phyloP scores from a whole-genome alignment of 2,329 filamentous ascomycete species.

The Botrytis hyacinthi region DNA sequence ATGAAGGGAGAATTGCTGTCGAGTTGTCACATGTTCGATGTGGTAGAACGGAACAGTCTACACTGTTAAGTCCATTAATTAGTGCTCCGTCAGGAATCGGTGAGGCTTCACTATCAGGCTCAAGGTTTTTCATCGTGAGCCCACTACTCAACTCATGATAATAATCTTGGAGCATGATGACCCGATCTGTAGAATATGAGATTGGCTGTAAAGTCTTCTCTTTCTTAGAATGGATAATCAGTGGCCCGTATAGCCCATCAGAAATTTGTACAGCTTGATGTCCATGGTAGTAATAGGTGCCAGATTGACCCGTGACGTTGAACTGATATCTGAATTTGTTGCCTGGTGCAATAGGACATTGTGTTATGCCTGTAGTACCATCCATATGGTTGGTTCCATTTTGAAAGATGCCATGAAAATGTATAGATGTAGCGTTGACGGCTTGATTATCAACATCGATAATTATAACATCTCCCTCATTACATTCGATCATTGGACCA shows the following conservation, averaged over 20 bases:
- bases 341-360: constrained; percentile 64
- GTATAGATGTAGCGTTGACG: constrained; percentile 61
- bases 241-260: constrained; percentile 65
- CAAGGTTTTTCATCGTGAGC: constrained; percentile 42
- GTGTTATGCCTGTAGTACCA: constrained; percentile 59
- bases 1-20: constrained; percentile 41
- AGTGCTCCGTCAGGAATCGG: constrained; percentile 48
- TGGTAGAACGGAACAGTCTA: constrained; percentile 42
- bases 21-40: constrained; percentile 47
- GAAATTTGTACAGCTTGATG: constrained; percentile 64
- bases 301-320: constrained; percentile 52
- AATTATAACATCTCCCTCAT: constrained; percentile 69
- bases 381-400: constrained; percentile 76
- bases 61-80: constrained; percentile 46
- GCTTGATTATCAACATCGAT: constrained; percentile 68
- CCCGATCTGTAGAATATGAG: constrained; percentile 54
- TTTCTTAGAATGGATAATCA: constrained; percentile 62
- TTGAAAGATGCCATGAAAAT: constrained; percentile 78
- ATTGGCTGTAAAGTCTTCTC: constrained; percentile 53
- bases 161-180: constrained; percentile 70
- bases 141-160: constrained; percentile 59
- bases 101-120: constrained; percentile 44
- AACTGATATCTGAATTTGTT: constrained; percentile 66
- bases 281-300: constrained; percentile 61
- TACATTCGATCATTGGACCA: constrained; percentile 68